phyloP scores from a whole-genome alignment of 106 monocot genomes.

The Dioscorea zingiberensis region DNA sequence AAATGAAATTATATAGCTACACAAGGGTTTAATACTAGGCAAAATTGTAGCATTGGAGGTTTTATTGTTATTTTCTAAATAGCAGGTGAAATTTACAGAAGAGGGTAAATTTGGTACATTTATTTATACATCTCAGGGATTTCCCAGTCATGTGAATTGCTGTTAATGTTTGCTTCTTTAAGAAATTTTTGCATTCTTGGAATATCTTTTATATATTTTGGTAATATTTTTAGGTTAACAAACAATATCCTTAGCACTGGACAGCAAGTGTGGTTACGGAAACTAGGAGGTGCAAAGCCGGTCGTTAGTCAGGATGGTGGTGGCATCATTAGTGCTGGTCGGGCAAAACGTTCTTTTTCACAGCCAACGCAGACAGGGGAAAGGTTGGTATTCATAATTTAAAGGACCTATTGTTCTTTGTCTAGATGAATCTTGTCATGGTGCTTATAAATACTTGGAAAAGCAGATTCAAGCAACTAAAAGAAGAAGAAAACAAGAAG shows the following conservation, averaged over 20 bases:
- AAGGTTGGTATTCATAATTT: constrained; percentile 32
- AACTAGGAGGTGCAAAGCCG: constrained; percentile 94
- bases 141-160: too few relatives aligned
- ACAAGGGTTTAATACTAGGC: too few relatives aligned
- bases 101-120: too few relatives aligned
- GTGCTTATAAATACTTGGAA: background rate
- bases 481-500: constrained; percentile 57
- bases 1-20: too few relatives aligned
- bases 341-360: constrained; percentile 64
- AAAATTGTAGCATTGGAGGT: too few relatives aligned
- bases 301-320: constrained; percentile 57
- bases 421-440: background rate
- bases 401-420: background rate
- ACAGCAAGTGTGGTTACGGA: constrained; percentile 90
- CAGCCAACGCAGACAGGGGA: constrained; percentile 51
- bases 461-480: constrained; percentile 81
- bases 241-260: constrained; percentile 95
- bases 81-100: too few relatives aligned
- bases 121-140: too few relatives aligned
- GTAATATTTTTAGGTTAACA: constrained; percentile 56
- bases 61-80: too few relatives aligned
- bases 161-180: too few relatives aligned
- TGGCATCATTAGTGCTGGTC: constrained; percentile 90
- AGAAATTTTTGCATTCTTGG: too few relatives aligned
- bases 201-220: too few relatives aligned